These are phyloP conservation scores for Neurospora crassa DNA, from an alignment of 2,329 filamentous ascomycete genomes.

Conservation along the genomic window DNA sequence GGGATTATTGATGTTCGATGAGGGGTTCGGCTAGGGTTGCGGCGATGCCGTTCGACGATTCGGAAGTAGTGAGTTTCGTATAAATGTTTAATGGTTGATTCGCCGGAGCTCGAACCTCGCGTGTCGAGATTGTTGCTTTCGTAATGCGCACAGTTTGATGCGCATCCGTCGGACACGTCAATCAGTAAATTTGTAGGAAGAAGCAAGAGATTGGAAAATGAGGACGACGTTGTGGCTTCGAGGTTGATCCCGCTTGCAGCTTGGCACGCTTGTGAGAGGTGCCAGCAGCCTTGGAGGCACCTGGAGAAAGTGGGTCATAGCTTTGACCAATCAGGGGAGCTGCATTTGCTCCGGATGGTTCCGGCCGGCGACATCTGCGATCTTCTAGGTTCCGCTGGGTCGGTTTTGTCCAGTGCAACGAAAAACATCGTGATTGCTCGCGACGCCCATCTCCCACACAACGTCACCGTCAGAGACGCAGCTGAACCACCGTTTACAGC, in stretches of 20 bases:
- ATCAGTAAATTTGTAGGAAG: neutral
- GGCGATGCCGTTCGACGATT: neutral
- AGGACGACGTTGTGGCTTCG: neutral
- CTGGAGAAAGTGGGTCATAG: conserved; percentile 10
- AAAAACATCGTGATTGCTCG: conserved; percentile 12
- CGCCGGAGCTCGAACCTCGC: neutral
- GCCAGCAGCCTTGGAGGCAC: neutral
- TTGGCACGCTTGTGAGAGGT: neutral
- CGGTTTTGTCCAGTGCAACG: conserved; percentile 16
- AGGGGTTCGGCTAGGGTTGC: neutral
- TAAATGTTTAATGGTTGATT: neutral
- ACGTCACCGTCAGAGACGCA: conserved; percentile 9
- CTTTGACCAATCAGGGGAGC: conserved; percentile 26
- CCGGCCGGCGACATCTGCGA: conserved; percentile 9
- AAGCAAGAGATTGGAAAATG: neutral
- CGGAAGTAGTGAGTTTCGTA: neutral
- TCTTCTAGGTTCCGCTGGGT: conserved; percentile 16
- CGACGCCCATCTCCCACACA: conserved; percentile 7
- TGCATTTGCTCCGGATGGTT: conserved; percentile 14
- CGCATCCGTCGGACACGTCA: neutral
- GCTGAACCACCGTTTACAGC: conserved; percentile 10
- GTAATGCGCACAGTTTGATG: neutral
- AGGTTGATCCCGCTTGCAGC: neutral
- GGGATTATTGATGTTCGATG: neutral
- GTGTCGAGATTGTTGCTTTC: neutral